Base-by-base conservation (phyloP, 345 rosid genomes). In the Eucalyptus guilfoylei region DNA sequence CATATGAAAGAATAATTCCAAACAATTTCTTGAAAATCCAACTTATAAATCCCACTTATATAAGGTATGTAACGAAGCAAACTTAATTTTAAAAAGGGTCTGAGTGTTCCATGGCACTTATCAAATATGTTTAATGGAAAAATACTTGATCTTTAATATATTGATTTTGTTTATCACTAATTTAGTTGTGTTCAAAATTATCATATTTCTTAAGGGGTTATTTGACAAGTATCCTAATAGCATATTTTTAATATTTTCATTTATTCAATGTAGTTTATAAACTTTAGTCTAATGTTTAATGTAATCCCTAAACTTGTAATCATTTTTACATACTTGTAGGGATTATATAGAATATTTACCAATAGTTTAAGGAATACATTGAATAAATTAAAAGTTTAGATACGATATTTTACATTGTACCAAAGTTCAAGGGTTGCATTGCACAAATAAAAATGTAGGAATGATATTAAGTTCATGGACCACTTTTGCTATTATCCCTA, bases 351-450 rank as follows among this genome's bases (percentile, higher is more conserved):
- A 32, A 14, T 2, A 5, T n/a, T 34, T 67, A 16, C 17, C 11
- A 67, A 32, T 8, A 8, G 11, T 32, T 67, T 1, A 30, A 6
- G 14, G 4, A 28, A 11, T 55, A 55, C 12, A 60, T 60, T 60
- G 4, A 60, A 60, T 13, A 60, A 28, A 60, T 60, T 60, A 60
- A 60, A 60, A 60, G 0, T 30, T 1, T 55, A 55, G 6, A 55
- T 23, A 9, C 1, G 0, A 55, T 4, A 55, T 55, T 55, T 4
- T 28, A 28, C 8, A 12, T 1, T 28, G 1, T 11, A 1, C 4
- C 16, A 60, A 2, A 58, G n/a, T 26, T 58, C 2, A 5, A 5
- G n/a, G 7, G n/a, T 30, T 30, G 32, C 8, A 60, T 30, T 28
- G 69, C 14, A 60, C 2, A 28, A 28, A 28, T 28, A 28, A 60